Base-by-base conservation (phyloP, 2,329 filamentous ascomycete species). In the Akanthomyces dipterigenus region DNA sequence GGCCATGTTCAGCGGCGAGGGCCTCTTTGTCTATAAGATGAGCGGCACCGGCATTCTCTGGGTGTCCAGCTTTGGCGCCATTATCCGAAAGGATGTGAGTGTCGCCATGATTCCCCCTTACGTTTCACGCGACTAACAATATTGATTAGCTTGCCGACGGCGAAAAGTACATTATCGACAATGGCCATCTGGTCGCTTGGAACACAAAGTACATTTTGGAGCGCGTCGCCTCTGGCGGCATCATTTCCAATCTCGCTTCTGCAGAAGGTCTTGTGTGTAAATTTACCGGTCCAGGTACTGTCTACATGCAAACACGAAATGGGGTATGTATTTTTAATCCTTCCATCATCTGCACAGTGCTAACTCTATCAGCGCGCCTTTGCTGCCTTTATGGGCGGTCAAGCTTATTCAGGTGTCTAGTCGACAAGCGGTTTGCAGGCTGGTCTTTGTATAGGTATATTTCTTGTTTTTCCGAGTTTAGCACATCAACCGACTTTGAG, bases 101-200 rank as follows among this genome's bases (percentile, higher is more conserved):
- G 36, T 11, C n/a, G 12, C 38, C 36, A 12, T 31, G 9, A 6
- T 14, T n/a, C 8, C 8, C 16, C n/a, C 12, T 12, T 18, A 42
- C 18, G 9, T 22, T 20, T 18, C 82, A 46, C 31, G 53, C 9
- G 59, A 36, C 66, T 70, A 28, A 68, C 55, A 9, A 43, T 16
- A 7, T 12, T 56, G 12, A 22, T 1, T 55, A 82, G 80, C 77
- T 88, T 31, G 75, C 73, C 49, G 83, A 87, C 14, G 88, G 88
- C 11, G 93, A 98, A 72, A 89, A 88, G 67, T 98, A 97, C 74
- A 91, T 95, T 66, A 87, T 97, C 61, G 91, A 96, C 69, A 96
- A 96, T 68, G 91, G 91, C 3, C 92, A 98, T 67, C 81, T 98
- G 1, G 92, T 98, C 0, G 93, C 95, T 0, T 99, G 95, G 95